These are phyloP conservation scores for Leccinum variicolor DNA, from an alignment of 768 basidiomycete species.

Conservation along the genomic window DNA sequence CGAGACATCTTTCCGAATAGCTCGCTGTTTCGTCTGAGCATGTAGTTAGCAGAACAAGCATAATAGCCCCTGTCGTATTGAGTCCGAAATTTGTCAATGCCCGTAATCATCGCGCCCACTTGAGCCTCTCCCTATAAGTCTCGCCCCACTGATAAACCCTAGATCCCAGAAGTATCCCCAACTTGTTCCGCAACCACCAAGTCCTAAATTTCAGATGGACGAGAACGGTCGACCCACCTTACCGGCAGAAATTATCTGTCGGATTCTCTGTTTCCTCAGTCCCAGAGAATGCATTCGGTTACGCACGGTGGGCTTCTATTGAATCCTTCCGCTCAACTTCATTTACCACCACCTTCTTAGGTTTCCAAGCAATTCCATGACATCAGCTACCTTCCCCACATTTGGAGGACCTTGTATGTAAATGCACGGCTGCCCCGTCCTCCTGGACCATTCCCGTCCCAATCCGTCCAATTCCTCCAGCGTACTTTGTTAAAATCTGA, in stretches of 20 bases:
- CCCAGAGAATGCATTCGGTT: not conserved
- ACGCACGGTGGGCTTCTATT: not conserved
- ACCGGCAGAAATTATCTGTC: not conserved
- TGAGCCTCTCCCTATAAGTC: too few species aligned
- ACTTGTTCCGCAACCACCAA: too few species aligned
- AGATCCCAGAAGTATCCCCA: too few species aligned
- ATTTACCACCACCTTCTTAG: too few species aligned
- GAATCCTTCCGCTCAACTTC: too few species aligned
- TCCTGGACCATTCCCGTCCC: not conserved
- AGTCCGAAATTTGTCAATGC: too few species aligned
- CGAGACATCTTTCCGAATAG: too few species aligned
- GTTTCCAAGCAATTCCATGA: not conserved
- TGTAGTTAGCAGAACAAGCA: too few species aligned
- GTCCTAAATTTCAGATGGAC: not conserved
- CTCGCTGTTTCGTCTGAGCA: too few species aligned
- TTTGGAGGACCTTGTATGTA: not conserved
- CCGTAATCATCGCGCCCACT: too few species aligned
- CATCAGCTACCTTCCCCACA: not conserved
- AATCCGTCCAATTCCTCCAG: not conserved
- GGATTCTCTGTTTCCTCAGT: not conserved
- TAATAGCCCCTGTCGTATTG: too few species aligned
- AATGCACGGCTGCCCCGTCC: not conserved
- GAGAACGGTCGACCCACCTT: not conserved
- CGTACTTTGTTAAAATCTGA: not conserved
- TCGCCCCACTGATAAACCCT: too few species aligned